Evolutionary conservation across 2,329 filamentous ascomycete genomes (phyloP).

Genomic region (Colletotrichum sp.): DNA sequence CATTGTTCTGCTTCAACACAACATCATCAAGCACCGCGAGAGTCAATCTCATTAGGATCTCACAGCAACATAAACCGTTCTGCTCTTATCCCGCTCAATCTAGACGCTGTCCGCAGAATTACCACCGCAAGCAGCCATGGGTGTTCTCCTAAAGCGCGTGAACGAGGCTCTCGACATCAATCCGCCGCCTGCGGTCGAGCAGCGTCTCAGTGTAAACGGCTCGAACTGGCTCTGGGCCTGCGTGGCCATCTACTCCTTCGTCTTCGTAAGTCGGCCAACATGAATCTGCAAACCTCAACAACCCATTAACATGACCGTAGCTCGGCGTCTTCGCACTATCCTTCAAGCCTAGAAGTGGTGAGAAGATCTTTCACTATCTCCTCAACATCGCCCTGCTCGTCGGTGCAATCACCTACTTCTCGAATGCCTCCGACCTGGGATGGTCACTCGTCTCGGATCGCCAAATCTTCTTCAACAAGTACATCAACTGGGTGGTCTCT

Average conservation of each 20-base stretch:
- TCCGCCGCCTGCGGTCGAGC: slow-evolving; percentile 42
- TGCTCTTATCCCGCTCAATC: not conserved
- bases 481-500: slow-evolving; percentile 58
- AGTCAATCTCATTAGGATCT: not conserved
- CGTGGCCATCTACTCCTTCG: slow-evolving; percentile 51
- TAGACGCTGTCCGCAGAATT: not conserved
- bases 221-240: slow-evolving; percentile 63
- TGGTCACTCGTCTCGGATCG: slow-evolving; percentile 47
- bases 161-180: slow-evolving; percentile 56
- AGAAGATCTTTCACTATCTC: slow-evolving; percentile 63
- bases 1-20: not conserved
- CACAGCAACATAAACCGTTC: not conserved
- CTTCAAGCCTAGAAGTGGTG: slow-evolving; percentile 47
- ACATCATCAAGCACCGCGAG: not conserved
- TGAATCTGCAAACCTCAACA: not conserved
- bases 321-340: slow-evolving; percentile 44
- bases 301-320: slow-evolving; percentile 29
- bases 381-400: slow-evolving; percentile 54
- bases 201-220: slow-evolving; percentile 47
- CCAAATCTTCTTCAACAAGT: slow-evolving; percentile 62
- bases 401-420: slow-evolving; percentile 56
- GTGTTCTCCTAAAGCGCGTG: slow-evolving; percentile 30
- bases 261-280: slow-evolving; percentile 42
- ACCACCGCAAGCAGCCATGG: slow-evolving; percentile 29
- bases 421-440: slow-evolving; percentile 56